Evolutionary conservation across 2,329 filamentous ascomycete genomes (phyloP), one percentile per base, ranked within the genome.

Genomic region (Alternaria rosae): DNA sequence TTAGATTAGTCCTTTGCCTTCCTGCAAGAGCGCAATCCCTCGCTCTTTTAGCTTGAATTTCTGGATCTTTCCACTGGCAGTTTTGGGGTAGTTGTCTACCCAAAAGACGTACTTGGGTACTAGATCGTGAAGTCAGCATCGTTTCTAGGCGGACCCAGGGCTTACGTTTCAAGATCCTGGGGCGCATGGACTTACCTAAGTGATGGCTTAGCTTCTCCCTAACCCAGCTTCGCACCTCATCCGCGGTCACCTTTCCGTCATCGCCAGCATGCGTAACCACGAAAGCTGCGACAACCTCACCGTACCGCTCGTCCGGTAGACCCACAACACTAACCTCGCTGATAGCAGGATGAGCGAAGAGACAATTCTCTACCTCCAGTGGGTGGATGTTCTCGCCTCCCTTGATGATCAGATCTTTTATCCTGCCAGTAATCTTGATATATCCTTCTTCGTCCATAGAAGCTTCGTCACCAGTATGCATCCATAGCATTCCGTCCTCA

Each of bases 381-480:
- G 95, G 95, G 77, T 97, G 92, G 58, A 97, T 97, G 77, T 99
- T 99, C 78, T 98, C 95, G 23, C 95, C 95, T 26, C 92, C 94
- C 25, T 93, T 88, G 76, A 98, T 98, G 71, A 99, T 97, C 57
- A 98, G 81, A 76, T 99, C 95, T 80, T 98, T 98, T 75, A 97
- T 94, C 15, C 94, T 86, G 4, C 94, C 93, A 1, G 93, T 97
- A 74, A 98, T 97, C 69, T 87, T 87, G 3, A 97, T 87, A 76
- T 93, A 98, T 3, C 94, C 95, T 26, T 93, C 85, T 5, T 80
- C 84, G 64, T 96, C 92, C 87, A 98, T 96, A 54, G 84, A 82
- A 2, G 93, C 95, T 82, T 98, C 94, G 74, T 99, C 95, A 20
- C 95, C 95, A 0, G 91, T 96, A 73, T 89, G 85, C 91, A 98